Evolutionary conservation across 192 early-diverging fungal species (phyloP).

Genomic region (Backusella luteola): DNA sequence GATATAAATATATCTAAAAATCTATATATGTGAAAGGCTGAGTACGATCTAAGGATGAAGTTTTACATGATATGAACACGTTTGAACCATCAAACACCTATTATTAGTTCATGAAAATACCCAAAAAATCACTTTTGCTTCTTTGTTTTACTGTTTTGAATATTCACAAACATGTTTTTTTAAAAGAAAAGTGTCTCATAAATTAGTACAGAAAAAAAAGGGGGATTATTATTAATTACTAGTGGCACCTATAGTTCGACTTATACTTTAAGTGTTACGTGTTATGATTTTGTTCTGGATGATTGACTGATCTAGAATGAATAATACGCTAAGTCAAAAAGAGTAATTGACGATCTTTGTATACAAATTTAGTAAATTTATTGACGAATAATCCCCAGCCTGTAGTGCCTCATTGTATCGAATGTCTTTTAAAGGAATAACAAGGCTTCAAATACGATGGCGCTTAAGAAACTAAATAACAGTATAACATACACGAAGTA

Average conservation of each 20-base stretch:
- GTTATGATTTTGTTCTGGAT: not conserved
- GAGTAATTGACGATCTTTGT: not conserved
- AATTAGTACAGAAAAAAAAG: not conserved
- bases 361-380: not conserved
- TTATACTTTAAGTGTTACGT: not conserved
- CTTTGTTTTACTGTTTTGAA: not conserved
- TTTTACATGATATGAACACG: not conserved
- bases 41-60: not conserved
- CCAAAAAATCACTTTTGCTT: not conserved
- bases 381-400: not conserved
- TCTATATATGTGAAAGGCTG: not conserved
- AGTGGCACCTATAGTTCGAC: not conserved
- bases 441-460: not conserved
- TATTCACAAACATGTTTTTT: not conserved
- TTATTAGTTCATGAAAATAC: not conserved
- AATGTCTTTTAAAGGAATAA: not conserved
- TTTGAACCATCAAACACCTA: not conserved
- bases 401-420: not conserved
- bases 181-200: not conserved
- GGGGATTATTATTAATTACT: not conserved
- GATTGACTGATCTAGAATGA: not conserved
- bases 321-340: not conserved
- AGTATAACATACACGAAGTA: not conserved
- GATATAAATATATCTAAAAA: not conserved
- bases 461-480: not conserved